Percentiles rank a stretch among this genome's conserved stretches.
Evolutionary conservation across 164 flowering plant genomes (phyloP).

Genomic region (Umbilicus rupestris): DNA sequence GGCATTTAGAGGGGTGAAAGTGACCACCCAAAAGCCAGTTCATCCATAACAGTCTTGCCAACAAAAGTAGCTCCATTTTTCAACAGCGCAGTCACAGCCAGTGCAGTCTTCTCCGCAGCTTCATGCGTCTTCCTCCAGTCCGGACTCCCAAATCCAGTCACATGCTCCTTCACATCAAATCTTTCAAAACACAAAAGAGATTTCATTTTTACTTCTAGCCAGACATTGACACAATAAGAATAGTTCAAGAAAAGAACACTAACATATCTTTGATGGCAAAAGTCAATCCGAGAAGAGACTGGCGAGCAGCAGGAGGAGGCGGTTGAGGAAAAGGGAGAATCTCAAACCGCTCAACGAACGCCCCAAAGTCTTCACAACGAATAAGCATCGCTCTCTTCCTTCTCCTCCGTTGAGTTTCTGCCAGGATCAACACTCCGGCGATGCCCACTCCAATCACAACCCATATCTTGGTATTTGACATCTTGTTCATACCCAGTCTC

Average conservation of each 20-base stretch:
- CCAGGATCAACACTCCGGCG: slow-evolving; percentile 56
- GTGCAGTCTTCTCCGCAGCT: slow-evolving; percentile 55
- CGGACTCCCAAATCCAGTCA: slow-evolving; percentile 82
- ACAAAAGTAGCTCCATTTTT: slow-evolving; percentile 89
- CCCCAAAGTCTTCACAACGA: slow-evolving; percentile 58
- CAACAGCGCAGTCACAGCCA: slow-evolving; percentile 47
- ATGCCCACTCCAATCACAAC: slow-evolving; percentile 63
- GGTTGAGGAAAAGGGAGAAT: slow-evolving; percentile 75
- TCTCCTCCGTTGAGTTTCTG: slow-evolving; percentile 35
- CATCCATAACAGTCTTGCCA: slow-evolving; percentile 89
- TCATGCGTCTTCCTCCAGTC: slow-evolving; percentile 80
- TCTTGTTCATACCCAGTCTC: slow-evolving; percentile 17
- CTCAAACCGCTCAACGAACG: slow-evolving; percentile 63
- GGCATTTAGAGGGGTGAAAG: slow-evolving; percentile 5
- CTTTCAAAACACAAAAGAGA: slow-evolving; percentile 21
- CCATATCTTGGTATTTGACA: slow-evolving; percentile 61
- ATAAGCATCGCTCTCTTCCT: slow-evolving; percentile 13
- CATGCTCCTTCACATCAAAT: slow-evolving; percentile 70
- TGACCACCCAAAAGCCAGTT: slow-evolving; percentile 68
- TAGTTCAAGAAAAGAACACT: slow-evolving; percentile 13
- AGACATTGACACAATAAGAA: background rate
- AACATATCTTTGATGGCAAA: slow-evolving; percentile 82
- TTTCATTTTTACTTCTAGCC: background rate
- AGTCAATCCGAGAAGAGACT: slow-evolving; percentile 48
- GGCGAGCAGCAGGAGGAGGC: slow-evolving; percentile 81